Evolutionary conservation across 768 basidiomycete species (phyloP).

Genomic region (Mycena floridula): DNA sequence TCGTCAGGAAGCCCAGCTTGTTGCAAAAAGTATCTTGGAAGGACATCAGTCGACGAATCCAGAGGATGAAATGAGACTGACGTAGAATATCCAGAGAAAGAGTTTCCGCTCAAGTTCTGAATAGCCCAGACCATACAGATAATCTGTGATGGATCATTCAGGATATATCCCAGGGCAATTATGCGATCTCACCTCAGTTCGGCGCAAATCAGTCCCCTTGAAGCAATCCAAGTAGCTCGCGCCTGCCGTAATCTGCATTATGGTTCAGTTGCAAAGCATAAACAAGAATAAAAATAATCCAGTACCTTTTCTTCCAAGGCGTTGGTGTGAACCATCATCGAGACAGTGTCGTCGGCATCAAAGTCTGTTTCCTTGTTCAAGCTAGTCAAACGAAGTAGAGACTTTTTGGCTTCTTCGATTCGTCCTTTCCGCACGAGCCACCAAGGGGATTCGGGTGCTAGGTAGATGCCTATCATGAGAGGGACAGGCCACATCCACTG

Average conservation of each 20-base stretch:
- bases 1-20: conserved; percentile 22
- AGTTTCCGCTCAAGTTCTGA: conserved; percentile 13
- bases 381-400: conserved; percentile 14
- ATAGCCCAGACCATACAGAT: conserved; percentile 16
- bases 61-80: background rate
- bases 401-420: conserved; percentile 15
- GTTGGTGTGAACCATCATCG: too few relatives aligned
- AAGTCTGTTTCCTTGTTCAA: conserved; percentile 13
- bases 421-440: conserved; percentile 26
- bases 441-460: conserved; percentile 26
- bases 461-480: conserved; percentile 21
- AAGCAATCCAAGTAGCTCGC: conserved; percentile 26
- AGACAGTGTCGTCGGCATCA: conserved; percentile 15
- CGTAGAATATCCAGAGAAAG: conserved; percentile 14
- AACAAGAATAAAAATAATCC: conserved; percentile 4
- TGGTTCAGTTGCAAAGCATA: conserved; percentile 21
- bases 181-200: conserved; percentile 11
- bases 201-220: conserved; percentile 14
- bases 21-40: conserved; percentile 26
- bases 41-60: too few relatives aligned
- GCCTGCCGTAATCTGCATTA: conserved; percentile 20
- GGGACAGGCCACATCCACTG: conserved; percentile 27
- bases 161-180: background rate
- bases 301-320: background rate
- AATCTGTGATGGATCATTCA: conserved; percentile 3